Evolutionary conservation across 2,329 filamentous ascomycete species (phyloP).

Genomic region (Colletotrichum costaricense): DNA sequence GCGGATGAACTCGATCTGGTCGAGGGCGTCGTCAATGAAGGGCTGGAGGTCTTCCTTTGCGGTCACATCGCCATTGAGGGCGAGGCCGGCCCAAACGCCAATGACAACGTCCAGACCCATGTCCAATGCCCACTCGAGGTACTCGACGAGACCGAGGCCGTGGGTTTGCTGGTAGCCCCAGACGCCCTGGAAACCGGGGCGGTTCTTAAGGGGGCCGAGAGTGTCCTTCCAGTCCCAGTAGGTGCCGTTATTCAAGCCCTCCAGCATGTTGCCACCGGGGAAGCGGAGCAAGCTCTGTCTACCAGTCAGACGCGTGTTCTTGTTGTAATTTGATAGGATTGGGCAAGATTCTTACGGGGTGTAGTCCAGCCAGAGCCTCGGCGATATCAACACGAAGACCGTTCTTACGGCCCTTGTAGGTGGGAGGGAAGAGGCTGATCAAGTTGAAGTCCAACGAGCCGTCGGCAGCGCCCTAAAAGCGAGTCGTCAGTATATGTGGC

Average conservation of each 20-base stretch:
- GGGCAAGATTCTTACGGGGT: conserved; percentile 51
- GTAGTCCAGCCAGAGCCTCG: conserved; percentile 61
- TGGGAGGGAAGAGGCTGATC: conserved; percentile 70
- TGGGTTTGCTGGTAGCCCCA: conserved; percentile 73
- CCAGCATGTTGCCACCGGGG: conserved; percentile 74
- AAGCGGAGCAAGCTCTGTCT: conserved; percentile 66
- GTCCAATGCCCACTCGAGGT: conserved; percentile 70
- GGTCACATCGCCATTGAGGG: conserved; percentile 63
- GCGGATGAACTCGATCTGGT: conserved; percentile 73
- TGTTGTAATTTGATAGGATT: too few species aligned
- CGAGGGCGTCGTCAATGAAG: conserved; percentile 69
- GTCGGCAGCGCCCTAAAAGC: conserved; percentile 46
- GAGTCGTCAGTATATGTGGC: not conserved
- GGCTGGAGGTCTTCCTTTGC: conserved; percentile 62
- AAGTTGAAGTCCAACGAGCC: conserved; percentile 66
- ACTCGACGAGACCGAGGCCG: conserved; percentile 71
- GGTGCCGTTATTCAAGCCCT: conserved; percentile 54
- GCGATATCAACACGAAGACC: conserved; percentile 68
- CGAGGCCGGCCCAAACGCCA: conserved; percentile 67
- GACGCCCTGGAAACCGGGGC: conserved; percentile 66
- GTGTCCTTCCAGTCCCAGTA: conserved; percentile 66
- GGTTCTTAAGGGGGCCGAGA: conserved; percentile 63
- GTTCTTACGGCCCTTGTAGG: conserved; percentile 68
- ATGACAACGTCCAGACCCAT: conserved; percentile 68
- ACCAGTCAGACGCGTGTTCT: not conserved